phyloP scores from a whole-genome alignment of 345 rosid species.

The Murraya koenigii region DNA sequence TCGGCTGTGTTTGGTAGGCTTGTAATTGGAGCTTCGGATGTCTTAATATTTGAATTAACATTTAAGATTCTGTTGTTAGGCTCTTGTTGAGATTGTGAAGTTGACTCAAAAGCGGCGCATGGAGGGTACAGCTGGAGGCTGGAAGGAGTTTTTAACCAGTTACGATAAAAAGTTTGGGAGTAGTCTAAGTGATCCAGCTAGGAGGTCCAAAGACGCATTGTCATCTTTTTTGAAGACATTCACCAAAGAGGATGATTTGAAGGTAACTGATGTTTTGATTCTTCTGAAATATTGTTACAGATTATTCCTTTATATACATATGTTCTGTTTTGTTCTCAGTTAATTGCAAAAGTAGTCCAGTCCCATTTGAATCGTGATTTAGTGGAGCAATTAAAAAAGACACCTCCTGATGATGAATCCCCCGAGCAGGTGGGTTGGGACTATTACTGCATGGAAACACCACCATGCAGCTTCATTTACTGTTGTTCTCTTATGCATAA shows the following conservation, averaged over 20 bases:
- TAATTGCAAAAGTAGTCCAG: slow-evolving; percentile 42
- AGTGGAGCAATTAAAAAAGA: slow-evolving; percentile 35
- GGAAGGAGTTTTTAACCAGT: slow-evolving; percentile 67
- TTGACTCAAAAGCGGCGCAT: slow-evolving; percentile 54
- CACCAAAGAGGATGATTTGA: slow-evolving; percentile 37
- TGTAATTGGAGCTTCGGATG: not conserved
- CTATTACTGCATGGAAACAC: not conserved
- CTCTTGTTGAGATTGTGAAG: slow-evolving; percentile 67
- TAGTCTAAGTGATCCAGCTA: slow-evolving; percentile 68
- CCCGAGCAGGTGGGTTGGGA: slow-evolving; percentile 51
- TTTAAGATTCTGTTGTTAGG: slow-evolving; percentile 25
- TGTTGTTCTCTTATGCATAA: not conserved
- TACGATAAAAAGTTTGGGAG: slow-evolving; percentile 56
- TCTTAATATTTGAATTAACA: not conserved
- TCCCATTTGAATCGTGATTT: slow-evolving; percentile 39
- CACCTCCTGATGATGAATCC: slow-evolving; percentile 42
- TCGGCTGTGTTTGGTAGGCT: no score
- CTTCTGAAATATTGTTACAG: not conserved
- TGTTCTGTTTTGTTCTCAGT: slow-evolving; percentile 35
- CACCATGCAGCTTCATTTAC: not conserved
- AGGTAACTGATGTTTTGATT: slow-evolving; percentile 32
- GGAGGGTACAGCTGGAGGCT: slow-evolving; percentile 53
- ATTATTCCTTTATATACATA: not conserved
- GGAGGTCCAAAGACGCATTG: slow-evolving; percentile 50
- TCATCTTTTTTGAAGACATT: slow-evolving; percentile 62